These are phyloP conservation scores for Leccinum rimulosum DNA, from an alignment of 768 basidiomycete species.

Conservation along the genomic window DNA sequence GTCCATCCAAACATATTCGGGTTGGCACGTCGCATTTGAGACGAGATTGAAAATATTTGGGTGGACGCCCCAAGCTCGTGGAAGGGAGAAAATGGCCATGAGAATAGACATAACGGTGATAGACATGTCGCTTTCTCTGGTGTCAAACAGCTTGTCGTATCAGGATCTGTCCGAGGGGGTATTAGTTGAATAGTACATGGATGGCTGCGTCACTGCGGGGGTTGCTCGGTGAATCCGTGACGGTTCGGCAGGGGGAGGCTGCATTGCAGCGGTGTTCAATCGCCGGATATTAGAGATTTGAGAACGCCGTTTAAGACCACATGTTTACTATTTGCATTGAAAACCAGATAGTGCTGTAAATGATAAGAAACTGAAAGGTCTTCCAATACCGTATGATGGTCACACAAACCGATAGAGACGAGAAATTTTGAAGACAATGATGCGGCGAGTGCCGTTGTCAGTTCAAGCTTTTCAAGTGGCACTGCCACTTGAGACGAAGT, in stretches of 20 bases:
- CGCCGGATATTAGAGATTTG: background rate
- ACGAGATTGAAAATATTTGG: conserved; percentile 8
- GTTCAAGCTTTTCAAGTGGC: too few species aligned
- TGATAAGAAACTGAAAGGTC: background rate
- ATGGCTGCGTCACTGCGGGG: background rate
- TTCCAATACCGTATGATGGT: too few species aligned
- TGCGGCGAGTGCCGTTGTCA: too few species aligned
- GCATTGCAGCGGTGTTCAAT: conserved; percentile 9
- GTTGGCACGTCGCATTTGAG: conserved; percentile 17
- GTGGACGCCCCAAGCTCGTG: conserved; percentile 7
- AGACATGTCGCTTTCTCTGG: conserved; percentile 4
- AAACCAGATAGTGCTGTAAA: background rate
- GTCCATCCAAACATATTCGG: conserved; percentile 28
- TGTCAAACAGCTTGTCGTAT: background rate
- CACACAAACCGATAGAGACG: too few species aligned
- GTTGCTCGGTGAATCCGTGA: background rate
- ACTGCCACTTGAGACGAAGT: too few species aligned
- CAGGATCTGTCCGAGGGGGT: background rate
- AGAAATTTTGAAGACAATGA: too few species aligned
- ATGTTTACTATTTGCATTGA: background rate
- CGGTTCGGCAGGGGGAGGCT: background rate
- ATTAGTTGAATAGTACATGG: background rate
- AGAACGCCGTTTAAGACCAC: background rate
- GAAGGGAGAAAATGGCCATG: background rate
- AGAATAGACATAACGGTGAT: background rate